Evolutionary conservation across 225 moss, liverwort and hornwort genomes (phyloP).

Genomic region (Ulota crispa): DNA sequence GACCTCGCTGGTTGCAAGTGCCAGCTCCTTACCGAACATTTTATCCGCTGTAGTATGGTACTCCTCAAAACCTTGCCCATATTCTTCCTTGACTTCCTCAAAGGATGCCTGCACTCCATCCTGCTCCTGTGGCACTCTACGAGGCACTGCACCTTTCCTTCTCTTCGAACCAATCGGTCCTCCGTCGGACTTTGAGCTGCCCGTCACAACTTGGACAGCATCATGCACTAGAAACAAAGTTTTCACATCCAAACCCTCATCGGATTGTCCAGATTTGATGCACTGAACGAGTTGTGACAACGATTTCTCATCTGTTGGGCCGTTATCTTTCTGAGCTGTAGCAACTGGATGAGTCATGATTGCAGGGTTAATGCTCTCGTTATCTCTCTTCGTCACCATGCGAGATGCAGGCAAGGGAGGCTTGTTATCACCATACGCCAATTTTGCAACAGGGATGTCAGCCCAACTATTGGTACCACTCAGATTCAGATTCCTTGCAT

Average conservation of each 20-base stretch:
- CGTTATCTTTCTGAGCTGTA: constrained; percentile 26
- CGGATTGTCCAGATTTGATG: constrained; percentile 33
- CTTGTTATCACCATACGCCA: constrained; percentile 34
- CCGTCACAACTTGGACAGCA: constrained; percentile 46
- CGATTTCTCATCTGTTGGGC: constrained; percentile 20
- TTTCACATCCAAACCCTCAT: constrained; percentile 43
- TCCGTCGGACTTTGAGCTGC: constrained; percentile 60
- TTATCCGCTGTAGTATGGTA: constrained; percentile 26
- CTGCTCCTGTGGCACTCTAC: constrained; percentile 58
- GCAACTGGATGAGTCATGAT: constrained; percentile 18
- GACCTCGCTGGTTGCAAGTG: constrained; percentile 14
- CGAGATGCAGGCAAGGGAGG: constrained; percentile 35
- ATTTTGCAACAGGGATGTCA: constrained; percentile 30
- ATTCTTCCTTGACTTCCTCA: constrained; percentile 51
- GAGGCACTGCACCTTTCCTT: constrained; percentile 61
- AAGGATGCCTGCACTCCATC: constrained; percentile 53
- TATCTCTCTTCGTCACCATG: constrained; percentile 30
- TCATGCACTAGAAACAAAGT: constrained; percentile 25
- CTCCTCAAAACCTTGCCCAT: constrained; percentile 35
- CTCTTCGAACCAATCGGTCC: constrained; percentile 52
- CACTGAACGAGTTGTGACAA: constrained; percentile 13
- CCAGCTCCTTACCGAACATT: constrained; percentile 29
- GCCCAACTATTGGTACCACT: constrained; percentile 29
- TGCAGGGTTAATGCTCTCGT: constrained; percentile 19
- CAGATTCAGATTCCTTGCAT: constrained; percentile 21